Evolutionary conservation across 305 asterid species (phyloP).

Genomic region (Fraxinus nigra): DNA sequence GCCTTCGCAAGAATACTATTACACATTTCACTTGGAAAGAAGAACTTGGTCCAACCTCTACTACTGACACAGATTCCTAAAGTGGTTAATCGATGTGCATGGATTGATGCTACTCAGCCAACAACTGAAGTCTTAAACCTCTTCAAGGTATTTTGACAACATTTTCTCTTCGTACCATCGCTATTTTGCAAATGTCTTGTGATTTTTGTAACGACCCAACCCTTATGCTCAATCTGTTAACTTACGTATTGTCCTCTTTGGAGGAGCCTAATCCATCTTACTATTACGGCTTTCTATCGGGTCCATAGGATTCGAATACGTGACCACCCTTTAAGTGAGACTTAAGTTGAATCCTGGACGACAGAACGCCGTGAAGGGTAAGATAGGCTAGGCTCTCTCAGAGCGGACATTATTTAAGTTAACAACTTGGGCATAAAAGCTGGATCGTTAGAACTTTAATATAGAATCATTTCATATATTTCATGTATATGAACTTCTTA

Average conservation of each 20-base stretch:
- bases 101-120: slow-evolving; percentile 83
- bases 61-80: slow-evolving; percentile 62
- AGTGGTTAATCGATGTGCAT: slow-evolving; percentile 56
- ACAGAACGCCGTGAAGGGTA: neutral
- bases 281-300: too few relatives aligned
- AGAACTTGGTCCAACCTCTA: slow-evolving; percentile 80
- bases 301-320: too few relatives aligned
- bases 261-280: too few relatives aligned
- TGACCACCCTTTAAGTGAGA: too few relatives aligned
- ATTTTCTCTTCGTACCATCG: neutral
- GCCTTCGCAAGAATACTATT: slow-evolving; percentile 82
- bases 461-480: neutral
- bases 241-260: too few relatives aligned
- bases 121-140: slow-evolving; percentile 71
- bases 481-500: neutral
- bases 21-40: slow-evolving; percentile 81
- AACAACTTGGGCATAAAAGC: neutral
- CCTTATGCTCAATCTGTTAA: neutral
- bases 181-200: neutral
- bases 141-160: slow-evolving; percentile 59
- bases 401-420: too few relatives aligned
- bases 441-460: neutral
- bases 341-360: neutral
- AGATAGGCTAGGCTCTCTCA: neutral
- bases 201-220: neutral